Conservation (phyloP, 1,284 basidiomycete genomes). For the Fomitopsis betulina region DNA sequence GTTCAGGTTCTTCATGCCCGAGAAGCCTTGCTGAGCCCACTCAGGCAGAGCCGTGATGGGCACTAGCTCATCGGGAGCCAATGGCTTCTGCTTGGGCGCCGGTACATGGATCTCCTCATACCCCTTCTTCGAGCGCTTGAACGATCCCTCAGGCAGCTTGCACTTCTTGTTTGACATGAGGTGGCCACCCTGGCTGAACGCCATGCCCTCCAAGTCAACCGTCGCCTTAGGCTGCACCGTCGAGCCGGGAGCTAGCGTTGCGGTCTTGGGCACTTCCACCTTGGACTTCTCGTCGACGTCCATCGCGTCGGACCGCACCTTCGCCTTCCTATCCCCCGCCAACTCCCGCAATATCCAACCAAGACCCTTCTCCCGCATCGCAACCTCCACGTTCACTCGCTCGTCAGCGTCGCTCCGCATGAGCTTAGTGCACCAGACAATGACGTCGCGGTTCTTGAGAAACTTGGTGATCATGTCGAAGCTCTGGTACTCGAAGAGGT, state of each 20-base stretch:
- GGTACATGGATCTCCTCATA: slow-evolving; percentile 99
- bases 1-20: slow-evolving; percentile 78
- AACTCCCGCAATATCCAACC: slow-evolving; percentile 95
- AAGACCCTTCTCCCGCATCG: slow-evolving; percentile 96
- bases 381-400: slow-evolving; percentile 92
- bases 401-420: slow-evolving; percentile 89
- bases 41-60: slow-evolving; percentile 73
- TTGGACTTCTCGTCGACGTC: slow-evolving; percentile 65
- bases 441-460: slow-evolving; percentile 92
- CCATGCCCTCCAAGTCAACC: slow-evolving; percentile 92
- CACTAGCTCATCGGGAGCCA: slow-evolving; percentile 69
- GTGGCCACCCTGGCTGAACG: slow-evolving; percentile 93
- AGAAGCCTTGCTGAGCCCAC: slow-evolving; percentile 88
- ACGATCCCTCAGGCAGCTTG: slow-evolving; percentile 95
- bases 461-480: slow-evolving; percentile 91
- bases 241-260: slow-evolving; percentile 86
- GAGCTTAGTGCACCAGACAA: slow-evolving; percentile 98
- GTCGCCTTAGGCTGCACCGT: slow-evolving; percentile 82
- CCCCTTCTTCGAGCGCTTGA: slow-evolving; percentile 95
- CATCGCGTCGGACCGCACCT: slow-evolving; percentile 60
- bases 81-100: slow-evolving; percentile 79
- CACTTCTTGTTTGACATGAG: slow-evolving; percentile 99
- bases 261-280: slow-evolving; percentile 73
- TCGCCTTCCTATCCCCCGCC: slow-evolving; percentile 68
- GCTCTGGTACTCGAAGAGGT: slow-evolving; percentile 92